Evolutionary conservation across 2,329 filamentous ascomycete species (phyloP).

Genomic region (Periconia sp.): DNA sequence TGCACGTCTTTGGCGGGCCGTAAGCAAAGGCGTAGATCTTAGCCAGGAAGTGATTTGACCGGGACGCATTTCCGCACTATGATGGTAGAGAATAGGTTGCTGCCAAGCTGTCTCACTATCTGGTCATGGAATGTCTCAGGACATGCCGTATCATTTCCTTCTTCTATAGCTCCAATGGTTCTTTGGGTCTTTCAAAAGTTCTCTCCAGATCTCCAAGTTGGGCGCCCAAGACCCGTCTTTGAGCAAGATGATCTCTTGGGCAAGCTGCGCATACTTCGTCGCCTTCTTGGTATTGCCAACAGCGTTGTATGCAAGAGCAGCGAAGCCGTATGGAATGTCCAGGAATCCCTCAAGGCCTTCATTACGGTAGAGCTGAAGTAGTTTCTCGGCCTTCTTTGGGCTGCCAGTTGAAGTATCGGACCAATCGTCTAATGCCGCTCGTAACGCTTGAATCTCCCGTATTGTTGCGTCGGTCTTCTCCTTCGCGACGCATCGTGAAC

Average conservation of each 20-base stretch:
- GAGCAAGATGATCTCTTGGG: conserved; percentile 37
- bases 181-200: conserved; percentile 35
- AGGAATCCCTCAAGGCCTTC: conserved; percentile 49
- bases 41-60: no score
- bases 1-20: no score
- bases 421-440: conserved; percentile 41
- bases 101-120: no score
- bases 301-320: conserved; percentile 48
- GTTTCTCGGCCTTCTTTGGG: conserved; percentile 33
- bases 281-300: conserved; percentile 33
- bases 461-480: conserved; percentile 39
- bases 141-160: no score
- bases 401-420: conserved; percentile 20
- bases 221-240: conserved; percentile 45
- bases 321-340: conserved; percentile 47
- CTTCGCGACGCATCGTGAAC: conserved; percentile 40
- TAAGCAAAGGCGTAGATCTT: no score
- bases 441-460: conserved; percentile 34
- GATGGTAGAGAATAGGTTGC: no score
- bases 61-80: no score
- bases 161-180: conserved; percentile 38
- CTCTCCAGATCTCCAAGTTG: conserved; percentile 41
- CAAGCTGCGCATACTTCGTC: conserved; percentile 37
- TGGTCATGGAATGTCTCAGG: no score
- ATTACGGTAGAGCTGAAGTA: conserved; percentile 42